These are phyloP conservation scores for Blastobotrys serpentis DNA, from an alignment of 1,139 yeast species.

Conservation along the genomic window DNA sequence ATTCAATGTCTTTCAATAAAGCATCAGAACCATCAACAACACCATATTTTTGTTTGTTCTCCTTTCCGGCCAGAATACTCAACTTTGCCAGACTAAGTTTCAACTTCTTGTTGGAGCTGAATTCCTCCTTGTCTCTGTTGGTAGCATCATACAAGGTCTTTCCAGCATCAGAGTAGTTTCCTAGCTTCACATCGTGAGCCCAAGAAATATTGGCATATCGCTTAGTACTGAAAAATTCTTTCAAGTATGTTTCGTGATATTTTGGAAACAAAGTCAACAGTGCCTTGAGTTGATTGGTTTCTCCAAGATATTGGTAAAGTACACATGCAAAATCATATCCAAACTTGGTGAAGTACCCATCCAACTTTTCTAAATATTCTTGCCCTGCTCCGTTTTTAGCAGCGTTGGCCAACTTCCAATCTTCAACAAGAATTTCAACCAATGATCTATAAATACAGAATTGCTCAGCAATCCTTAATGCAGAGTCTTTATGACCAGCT, in stretches of 20 bases:
- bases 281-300: slow-evolving; percentile 52
- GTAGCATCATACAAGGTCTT: slow-evolving; percentile 47
- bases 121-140: slow-evolving; percentile 41
- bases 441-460: slow-evolving; percentile 66
- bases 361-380: slow-evolving; percentile 38
- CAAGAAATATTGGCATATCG: slow-evolving; percentile 64
- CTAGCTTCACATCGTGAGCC: slow-evolving; percentile 63
- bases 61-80: slow-evolving; percentile 38
- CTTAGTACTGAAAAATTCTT: slow-evolving; percentile 51
- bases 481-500: slow-evolving; percentile 50
- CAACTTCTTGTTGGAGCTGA: slow-evolving; percentile 51
- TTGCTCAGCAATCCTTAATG: slow-evolving; percentile 63
- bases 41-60: slow-evolving; percentile 9
- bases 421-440: slow-evolving; percentile 60
- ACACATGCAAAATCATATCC: slow-evolving; percentile 69
- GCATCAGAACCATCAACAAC: not conserved
- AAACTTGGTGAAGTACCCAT: slow-evolving; percentile 56
- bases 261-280: slow-evolving; percentile 59
- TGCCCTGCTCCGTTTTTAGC: slow-evolving; percentile 32
- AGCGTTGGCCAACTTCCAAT: slow-evolving; percentile 40
- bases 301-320: slow-evolving; percentile 60
- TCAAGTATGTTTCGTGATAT: slow-evolving; percentile 48
- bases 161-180: slow-evolving; percentile 53
- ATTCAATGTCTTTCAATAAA: slow-evolving; percentile 17
- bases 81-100: slow-evolving; percentile 74